These are phyloP conservation scores for Secale cereale DNA, from an alignment of 176 grass and related monocot genomes.

Conservation along the genomic window DNA sequence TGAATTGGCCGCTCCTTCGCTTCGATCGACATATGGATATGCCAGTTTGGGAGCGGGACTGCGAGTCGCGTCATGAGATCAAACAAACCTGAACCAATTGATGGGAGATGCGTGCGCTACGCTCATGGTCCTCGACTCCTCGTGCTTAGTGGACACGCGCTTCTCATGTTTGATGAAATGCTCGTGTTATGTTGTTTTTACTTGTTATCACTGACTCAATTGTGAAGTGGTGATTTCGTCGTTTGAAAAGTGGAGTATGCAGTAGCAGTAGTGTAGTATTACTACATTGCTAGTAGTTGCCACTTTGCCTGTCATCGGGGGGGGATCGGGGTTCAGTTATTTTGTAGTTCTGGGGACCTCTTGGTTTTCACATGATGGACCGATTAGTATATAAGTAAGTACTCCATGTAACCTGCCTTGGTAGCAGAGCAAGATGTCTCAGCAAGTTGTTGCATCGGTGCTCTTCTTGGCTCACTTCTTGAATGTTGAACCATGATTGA, in stretches of 20 bases:
- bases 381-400: neutral
- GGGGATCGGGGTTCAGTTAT: neutral
- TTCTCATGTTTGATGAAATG: conserved; percentile 25
- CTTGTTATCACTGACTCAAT: neutral
- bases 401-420: neutral
- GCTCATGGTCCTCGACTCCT: neutral
- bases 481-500: neutral
- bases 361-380: neutral
- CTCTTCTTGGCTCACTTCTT: neutral
- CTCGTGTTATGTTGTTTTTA: neutral
- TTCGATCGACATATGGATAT: neutral
- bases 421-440: neutral
- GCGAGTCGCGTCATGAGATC: neutral
- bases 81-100: neutral
- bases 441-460: neutral
- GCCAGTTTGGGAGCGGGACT: neutral
- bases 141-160: neutral
- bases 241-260: neutral
- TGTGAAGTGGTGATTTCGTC: neutral
- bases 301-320: neutral
- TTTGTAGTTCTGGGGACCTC: neutral
- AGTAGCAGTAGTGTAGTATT: neutral
- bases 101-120: neutral
- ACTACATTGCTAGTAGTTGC: neutral
- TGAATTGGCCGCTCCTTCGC: neutral